Base-by-base conservation (phyloP, 345 rosid genomes). In the Capsella bursapastoris region DNA sequence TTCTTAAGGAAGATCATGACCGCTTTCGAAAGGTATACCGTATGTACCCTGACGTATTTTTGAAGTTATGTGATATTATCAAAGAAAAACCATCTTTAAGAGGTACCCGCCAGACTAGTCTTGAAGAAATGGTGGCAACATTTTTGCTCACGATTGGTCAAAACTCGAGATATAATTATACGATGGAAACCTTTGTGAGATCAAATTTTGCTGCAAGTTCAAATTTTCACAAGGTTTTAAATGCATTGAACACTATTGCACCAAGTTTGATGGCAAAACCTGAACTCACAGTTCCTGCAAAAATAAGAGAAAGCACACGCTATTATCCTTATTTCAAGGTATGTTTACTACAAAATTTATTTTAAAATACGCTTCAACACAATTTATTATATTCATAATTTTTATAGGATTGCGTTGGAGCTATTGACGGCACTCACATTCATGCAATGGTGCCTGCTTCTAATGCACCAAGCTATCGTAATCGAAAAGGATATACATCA, bases 61-160 rank as follows among this genome's bases (percentile, higher is more conserved):
- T 13, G 60, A 56, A 56, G 37, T 32, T 56, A 56, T 56, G 41
- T 32, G 61, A 57, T 31, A 5, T 57, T 57, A 32, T 57, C 8
- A 32, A 2, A 32, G 41, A 31, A 4, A 12, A 57, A 31, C n/a
- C 25, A 1, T 31, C 18, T 57, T 28, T 57, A 32, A 3, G 61
- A 32, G 41, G 6, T 57, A 51, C 7, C 4, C 31, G 3, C 0
- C 31, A 51, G 2, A 25, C 13, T 4, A 22, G 7, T 22, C 31
- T 22, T 51, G 56, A 50, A 50, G 56, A 50, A 50, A 50, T 22
- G 56, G 56, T 18, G 6, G 56, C 29, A 31, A 56, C 40, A 31
- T 56, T 56, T 56, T 15, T 56, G 40, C 38, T 56, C 22, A 56
- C 22, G 0, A 34, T 56, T 29, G 40, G 60, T 31, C 60, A 18